Evolutionary conservation across 305 asterid genomes (phyloP), one percentile per base, ranked within the genome.

Genomic region (Fraxinus baroniana): DNA sequence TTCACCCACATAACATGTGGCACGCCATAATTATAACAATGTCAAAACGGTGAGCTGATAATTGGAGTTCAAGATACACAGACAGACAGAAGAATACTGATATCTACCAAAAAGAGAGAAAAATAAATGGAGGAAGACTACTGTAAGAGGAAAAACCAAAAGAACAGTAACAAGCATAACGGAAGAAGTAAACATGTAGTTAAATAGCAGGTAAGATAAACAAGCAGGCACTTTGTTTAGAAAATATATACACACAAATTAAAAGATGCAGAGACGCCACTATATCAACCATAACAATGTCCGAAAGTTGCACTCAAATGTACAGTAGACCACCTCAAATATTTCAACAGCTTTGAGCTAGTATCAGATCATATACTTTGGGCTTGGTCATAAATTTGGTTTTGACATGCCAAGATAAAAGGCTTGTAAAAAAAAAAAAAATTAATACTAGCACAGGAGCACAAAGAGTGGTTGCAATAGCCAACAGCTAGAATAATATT

Each of bases 321-420:
- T 37, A 55, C 46, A 80, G 78, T 30, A 32, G 79, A 79, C 64
- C 84, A 70, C 78, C 52, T 12, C 26, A 28, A 15, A 17, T 28
- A 73, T 79, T 83, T 77, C 36, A 28, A 70, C 41, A 73, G 79
- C 52, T 73, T 80, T 55, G 62, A 55, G 32, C 33, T 39, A 82
- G 22, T 62, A 68, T 17, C 80, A 64, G 15, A 22, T 26, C 55
- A 72, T 24, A 74, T 26, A 75, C 79, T 26, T 81, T 60, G 2
- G 6, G 33, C 75, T 17, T 18, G 28, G 35, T 33, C 75, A 20
- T 60, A n/a, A 20, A 78, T 78, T 20, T 52, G 68, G 75, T n/a
- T 64, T n/a, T 20, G n/a, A 66, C 64, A 28, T n/a, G 55, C 73
- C 24, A 55, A 37, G 28, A 26, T 49, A 74, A 39, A 39, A 79